Base-by-base conservation (phyloP, 306 rosid species). In the Purshia tridentata region DNA sequence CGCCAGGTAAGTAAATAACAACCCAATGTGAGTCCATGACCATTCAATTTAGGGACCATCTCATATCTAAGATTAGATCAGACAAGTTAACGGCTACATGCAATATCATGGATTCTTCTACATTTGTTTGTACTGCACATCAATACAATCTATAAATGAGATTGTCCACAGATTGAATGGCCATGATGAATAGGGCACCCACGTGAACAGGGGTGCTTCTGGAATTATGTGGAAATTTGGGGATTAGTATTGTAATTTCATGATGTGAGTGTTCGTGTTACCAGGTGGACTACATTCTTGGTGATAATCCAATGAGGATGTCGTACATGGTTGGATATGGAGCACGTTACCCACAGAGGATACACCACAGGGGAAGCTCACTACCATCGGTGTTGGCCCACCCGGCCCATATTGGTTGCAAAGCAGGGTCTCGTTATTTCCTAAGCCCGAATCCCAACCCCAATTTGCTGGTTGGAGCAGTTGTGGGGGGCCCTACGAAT, bases 291-390 rank as follows among this genome's bases (percentile, higher is more conserved):
- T 88, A 95, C 72, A 95, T 95, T 80, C 89, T 91, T 0, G 99
- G 99, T 37, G 97, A 95, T 72, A 91, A 95, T 81, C 97, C 99
- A 0, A 10, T 91, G 83, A 77, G 86, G 69, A 95, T 95, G 90
- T 95, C 99, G 37, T 95, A 91, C 86, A 91, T 95, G 99, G 99
- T 95, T 47, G 99, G 99, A 56, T 91, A 91, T 37, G 99, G 99
- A 41, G 72, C 84, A 18, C 92, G 81, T 71, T 91, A 87, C 90
- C 98, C 99, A 6, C 89, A 50, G 65, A 91, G 99, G 91, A 87
- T 95, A 14, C 99, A 95, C 78, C 98, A 91, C 71, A 63, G 97
- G 48, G 99, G 70, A 9, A 91, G 99, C 76, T 95, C 99, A 0
- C 78, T 95, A 10, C 99, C 99, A 4, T 90, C 99, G 0, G 76